A percentile compares a stretch with the other conserved stretches of the same genome.
These are phyloP conservation scores for Microcera coccophila DNA, from an alignment of 2,329 filamentous ascomycete species.

Conservation along the genomic window DNA sequence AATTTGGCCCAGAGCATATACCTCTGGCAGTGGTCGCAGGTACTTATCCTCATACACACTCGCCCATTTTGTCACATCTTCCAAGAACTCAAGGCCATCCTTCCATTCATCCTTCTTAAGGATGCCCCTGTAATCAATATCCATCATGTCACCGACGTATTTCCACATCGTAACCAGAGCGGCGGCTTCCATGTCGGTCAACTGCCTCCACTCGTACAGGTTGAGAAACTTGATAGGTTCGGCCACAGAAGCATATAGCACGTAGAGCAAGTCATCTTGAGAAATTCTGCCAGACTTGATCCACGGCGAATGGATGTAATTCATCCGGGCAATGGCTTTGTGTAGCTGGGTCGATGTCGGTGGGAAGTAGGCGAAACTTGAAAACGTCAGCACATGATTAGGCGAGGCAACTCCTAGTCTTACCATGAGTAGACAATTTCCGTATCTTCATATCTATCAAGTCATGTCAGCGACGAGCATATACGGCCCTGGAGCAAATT, in stretches of 20 bases:
- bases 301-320: slow-evolving; percentile 38
- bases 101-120: slow-evolving; percentile 39
- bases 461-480: neutral
- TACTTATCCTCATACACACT: slow-evolving; percentile 53
- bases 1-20: slow-evolving; percentile 52
- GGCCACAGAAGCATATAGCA: slow-evolving; percentile 55
- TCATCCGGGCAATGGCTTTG: slow-evolving; percentile 38
- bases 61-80: slow-evolving; percentile 47
- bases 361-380: slow-evolving; percentile 29
- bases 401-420: slow-evolving; percentile 1
- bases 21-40: slow-evolving; percentile 53
- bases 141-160: slow-evolving; percentile 65
- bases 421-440: slow-evolving; percentile 36
- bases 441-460: slow-evolving; percentile 41
- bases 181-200: slow-evolving; percentile 65
- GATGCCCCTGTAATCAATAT: slow-evolving; percentile 49
- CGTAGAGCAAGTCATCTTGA: slow-evolving; percentile 39
- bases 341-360: slow-evolving; percentile 31
- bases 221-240: slow-evolving; percentile 63
- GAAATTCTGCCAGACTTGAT: slow-evolving; percentile 34
- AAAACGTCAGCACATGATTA: neutral
- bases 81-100: slow-evolving; percentile 50
- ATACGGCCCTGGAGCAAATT: neutral
- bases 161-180: slow-evolving; percentile 70
- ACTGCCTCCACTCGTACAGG: slow-evolving; percentile 64